A percentile compares a stretch with the other conserved stretches of the same genome.
Conservation (phyloP, 1,284 basidiomycete genomes). For the Stygiomarasmius scandens region DNA sequence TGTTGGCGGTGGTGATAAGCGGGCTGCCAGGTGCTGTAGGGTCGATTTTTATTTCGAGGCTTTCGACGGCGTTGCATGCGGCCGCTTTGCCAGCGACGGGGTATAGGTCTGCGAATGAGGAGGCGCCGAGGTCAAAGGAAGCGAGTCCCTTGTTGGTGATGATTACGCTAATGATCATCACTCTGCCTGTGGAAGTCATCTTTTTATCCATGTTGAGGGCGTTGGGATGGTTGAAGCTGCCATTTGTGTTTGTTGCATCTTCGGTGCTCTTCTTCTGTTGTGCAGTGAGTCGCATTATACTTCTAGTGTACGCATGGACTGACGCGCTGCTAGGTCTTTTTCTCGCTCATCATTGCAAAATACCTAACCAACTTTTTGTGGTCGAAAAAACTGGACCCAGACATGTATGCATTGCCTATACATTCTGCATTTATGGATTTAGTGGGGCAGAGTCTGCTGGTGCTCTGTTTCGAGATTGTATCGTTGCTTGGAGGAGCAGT, state of each 20-base stretch:
- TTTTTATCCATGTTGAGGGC: slow-evolving; percentile 69
- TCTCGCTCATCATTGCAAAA: slow-evolving; percentile 73
- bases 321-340: slow-evolving; percentile 51
- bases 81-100: slow-evolving; percentile 10
- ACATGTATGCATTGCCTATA: slow-evolving; percentile 91
- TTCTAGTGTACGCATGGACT: not conserved
- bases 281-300: slow-evolving; percentile 57
- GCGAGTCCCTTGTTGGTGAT: slow-evolving; percentile 59
- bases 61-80: slow-evolving; percentile 83
- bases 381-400: slow-evolving; percentile 84
- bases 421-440: slow-evolving; percentile 92
- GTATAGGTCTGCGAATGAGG: not conserved
- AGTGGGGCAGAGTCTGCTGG: slow-evolving; percentile 85
- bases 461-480: slow-evolving; percentile 72
- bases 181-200: slow-evolving; percentile 75
- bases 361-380: slow-evolving; percentile 80
- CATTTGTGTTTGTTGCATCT: slow-evolving; percentile 66
- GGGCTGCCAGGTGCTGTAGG: slow-evolving; percentile 89
- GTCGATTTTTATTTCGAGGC: slow-evolving; percentile 88
- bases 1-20: slow-evolving; percentile 88
- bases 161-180: slow-evolving; percentile 70
- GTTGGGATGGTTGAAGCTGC: slow-evolving; percentile 79
- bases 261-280: slow-evolving; percentile 72
- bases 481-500: slow-evolving; percentile 4
- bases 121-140: not conserved